These are phyloP conservation scores for Suillus brevipes DNA, from an alignment of 768 basidiomycete species.

Conservation along the genomic window DNA sequence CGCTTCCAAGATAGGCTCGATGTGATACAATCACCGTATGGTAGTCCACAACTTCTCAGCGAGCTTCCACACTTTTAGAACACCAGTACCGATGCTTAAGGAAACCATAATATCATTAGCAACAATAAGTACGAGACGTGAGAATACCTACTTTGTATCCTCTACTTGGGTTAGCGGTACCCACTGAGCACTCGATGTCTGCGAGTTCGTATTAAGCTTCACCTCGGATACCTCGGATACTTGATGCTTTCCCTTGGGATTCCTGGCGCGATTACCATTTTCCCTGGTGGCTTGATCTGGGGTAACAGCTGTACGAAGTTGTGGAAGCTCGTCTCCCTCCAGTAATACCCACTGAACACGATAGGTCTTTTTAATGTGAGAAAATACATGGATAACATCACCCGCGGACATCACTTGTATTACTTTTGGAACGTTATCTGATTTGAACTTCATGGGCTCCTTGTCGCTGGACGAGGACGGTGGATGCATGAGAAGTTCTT, in stretches of 20 bases:
- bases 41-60: constrained; percentile 47
- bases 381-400: constrained; percentile 80
- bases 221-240: constrained; percentile 15
- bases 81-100: constrained; percentile 70
- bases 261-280: constrained; percentile 13
- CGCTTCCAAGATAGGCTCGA: not conserved
- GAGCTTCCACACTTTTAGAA: constrained; percentile 71
- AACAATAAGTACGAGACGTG: not conserved
- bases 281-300: constrained; percentile 6
- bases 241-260: constrained; percentile 17
- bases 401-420: constrained; percentile 52
- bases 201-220: constrained; percentile 6
- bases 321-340: constrained; percentile 46
- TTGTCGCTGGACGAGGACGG: constrained; percentile 19
- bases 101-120: not conserved
- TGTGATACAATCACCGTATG: not conserved
- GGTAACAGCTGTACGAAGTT: constrained; percentile 5
- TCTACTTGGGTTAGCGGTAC: constrained; percentile 52
- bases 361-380: constrained; percentile 88
- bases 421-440: constrained; percentile 22
- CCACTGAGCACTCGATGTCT: constrained; percentile 45
- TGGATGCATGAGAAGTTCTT: constrained; percentile 38
- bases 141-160: constrained; percentile 56
- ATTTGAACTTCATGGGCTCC: not conserved
- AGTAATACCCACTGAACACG: constrained; percentile 70